Evolutionary conservation across 768 basidiomycete species (phyloP).

Genomic region (Pisolithus albus): DNA sequence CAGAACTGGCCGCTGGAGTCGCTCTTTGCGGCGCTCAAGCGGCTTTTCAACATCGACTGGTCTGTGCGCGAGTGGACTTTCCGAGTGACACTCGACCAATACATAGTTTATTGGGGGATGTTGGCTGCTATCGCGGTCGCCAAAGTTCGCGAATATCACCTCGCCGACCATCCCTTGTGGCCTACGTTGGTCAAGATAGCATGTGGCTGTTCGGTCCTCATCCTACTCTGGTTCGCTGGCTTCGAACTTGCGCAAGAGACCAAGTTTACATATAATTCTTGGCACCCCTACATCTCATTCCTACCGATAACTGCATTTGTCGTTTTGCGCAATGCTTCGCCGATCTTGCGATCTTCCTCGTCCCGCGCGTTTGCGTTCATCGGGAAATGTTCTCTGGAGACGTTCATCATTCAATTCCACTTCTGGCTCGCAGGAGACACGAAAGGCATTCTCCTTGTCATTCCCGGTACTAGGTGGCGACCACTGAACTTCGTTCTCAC

Average conservation of each 20-base stretch:
- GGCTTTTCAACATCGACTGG: slow-evolving; percentile 74
- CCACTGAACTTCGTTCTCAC: slow-evolving; percentile 75
- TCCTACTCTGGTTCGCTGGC: slow-evolving; percentile 69
- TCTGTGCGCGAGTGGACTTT: slow-evolving; percentile 84
- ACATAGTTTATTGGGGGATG: slow-evolving; percentile 87
- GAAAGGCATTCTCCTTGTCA: slow-evolving; percentile 70
- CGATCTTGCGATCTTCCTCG: slow-evolving; percentile 60
- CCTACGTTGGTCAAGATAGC: slow-evolving; percentile 42
- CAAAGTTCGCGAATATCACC: slow-evolving; percentile 65
- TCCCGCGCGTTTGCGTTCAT: slow-evolving; percentile 72
- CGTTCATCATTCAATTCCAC: slow-evolving; percentile 88
- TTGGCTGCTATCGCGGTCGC: slow-evolving; percentile 63
- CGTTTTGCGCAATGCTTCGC: slow-evolving; percentile 68
- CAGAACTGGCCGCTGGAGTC: slow-evolving; percentile 54
- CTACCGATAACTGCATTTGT: slow-evolving; percentile 76
- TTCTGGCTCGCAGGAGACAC: slow-evolving; percentile 82
- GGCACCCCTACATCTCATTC: slow-evolving; percentile 78
- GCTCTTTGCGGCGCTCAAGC: slow-evolving; percentile 56
- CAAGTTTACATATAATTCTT: slow-evolving; percentile 82
- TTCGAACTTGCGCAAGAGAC: slow-evolving; percentile 72
- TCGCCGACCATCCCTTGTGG: slow-evolving; percentile 70
- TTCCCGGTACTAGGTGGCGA: slow-evolving; percentile 69
- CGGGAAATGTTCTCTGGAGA: slow-evolving; percentile 83
- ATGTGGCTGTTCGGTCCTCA: slow-evolving; percentile 43
- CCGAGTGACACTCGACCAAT: slow-evolving; percentile 82